Base-by-base conservation (phyloP, 2,329 filamentous ascomycete genomes). In the Aspergillus sclerotialis region DNA sequence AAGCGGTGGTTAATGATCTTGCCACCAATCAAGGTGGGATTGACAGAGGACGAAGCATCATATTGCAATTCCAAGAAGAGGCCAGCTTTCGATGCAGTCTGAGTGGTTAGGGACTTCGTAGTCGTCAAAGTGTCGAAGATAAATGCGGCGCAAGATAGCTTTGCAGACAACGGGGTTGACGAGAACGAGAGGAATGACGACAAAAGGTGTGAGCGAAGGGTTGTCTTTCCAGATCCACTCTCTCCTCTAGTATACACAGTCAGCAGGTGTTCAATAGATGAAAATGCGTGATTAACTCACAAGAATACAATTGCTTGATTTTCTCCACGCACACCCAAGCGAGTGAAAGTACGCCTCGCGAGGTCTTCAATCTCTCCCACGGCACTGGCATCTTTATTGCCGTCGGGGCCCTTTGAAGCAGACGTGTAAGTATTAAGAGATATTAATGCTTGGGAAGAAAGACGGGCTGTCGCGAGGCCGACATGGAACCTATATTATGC, bases 61-160 rank as follows among this genome's bases (percentile, higher is more conserved):
- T 98, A 98, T 62, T 98, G 92, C 27, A 98, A 73, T 61, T 98
- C 92, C 59, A 92, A 92, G 58, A 94, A 94, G 11, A 98, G 74
- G 43, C 92, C 92, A 8, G 92, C 84, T 62, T 96, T 96, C 32
- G 90, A 96, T 17, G 92, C 92, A 2, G 87, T 94, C 1, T 89
- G 89, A 0, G 90, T 96, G 1, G 90, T 96, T 21, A 89, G 81
- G 2, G 90, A 94, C 67, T 98, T 98, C 16, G 92, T 98, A 2
- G 92, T 96, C 4, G 92, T 98, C 39, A 98, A 75, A 2, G 87
- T 84, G 57, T 98, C 92, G 59, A 98, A 98, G 40, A 96, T 78
- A 59, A 95, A 98, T 28, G 90, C 83, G 14, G 90, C 90, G 32
- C 93, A 82, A 3, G 90, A 95, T 13, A 95, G 73, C 63, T 95